A percentile compares a stretch with the other conserved stretches of the same genome.
Conservation (phyloP, 2,329 filamentous ascomycete species). For the Alternaria sp. region DNA sequence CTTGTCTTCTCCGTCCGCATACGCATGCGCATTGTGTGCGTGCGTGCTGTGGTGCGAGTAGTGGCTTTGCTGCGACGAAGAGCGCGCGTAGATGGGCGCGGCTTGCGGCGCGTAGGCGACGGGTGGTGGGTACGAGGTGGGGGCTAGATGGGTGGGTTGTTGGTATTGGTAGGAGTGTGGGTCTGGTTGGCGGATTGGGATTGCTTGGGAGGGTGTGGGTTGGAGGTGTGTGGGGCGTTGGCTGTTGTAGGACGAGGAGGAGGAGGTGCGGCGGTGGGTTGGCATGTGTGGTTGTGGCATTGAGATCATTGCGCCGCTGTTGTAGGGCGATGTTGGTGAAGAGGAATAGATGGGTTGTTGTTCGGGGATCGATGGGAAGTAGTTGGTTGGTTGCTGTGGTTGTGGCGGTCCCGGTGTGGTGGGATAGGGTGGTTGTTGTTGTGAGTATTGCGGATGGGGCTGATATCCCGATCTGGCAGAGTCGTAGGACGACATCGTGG, state of each 20-base stretch:
- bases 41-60: constrained; percentile 1
- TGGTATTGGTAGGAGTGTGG: not conserved
- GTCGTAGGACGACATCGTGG: constrained; percentile 31
- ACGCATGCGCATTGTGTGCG: constrained; percentile 13
- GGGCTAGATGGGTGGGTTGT: not conserved
- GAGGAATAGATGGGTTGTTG: constrained; percentile 16
- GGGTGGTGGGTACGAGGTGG: constrained; percentile 4
- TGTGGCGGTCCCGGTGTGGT: constrained; percentile 11
- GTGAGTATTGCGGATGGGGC: constrained; percentile 8
- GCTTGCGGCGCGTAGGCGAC: constrained; percentile 1
- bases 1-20: constrained; percentile 11
- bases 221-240: constrained; percentile 1
- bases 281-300: not conserved
- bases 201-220: not conserved
- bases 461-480: constrained; percentile 22
- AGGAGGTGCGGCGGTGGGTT: constrained; percentile 10
- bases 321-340: not conserved
- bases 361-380: constrained; percentile 9
- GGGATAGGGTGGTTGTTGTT: constrained; percentile 23
- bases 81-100: constrained; percentile 7
- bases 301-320: not conserved
- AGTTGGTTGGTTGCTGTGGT: constrained; percentile 1
- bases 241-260: constrained; percentile 1
- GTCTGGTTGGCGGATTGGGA: constrained; percentile 9
- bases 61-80: constrained; percentile 8